Evolutionary conservation across 257 asterid species (phyloP).

Genomic region (Capsicum baccatum): DNA sequence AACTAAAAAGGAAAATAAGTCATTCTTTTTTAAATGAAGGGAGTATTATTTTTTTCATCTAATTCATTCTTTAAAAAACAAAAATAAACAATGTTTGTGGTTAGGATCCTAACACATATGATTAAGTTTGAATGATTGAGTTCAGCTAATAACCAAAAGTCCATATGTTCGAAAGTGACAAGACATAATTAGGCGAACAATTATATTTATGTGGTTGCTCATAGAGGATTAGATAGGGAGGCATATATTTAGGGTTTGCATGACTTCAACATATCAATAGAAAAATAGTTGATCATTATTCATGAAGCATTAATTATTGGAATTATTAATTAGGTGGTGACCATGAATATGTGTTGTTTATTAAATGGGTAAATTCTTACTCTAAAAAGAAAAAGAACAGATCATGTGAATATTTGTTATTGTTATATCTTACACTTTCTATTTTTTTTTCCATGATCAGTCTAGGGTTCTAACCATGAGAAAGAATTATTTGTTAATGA

Average conservation of each 20-base stretch:
- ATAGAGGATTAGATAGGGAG: background rate
- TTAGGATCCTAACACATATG: background rate
- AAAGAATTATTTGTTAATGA: background rate
- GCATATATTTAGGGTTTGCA: no score
- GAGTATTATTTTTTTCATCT: background rate
- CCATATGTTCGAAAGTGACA: background rate
- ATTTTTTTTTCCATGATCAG: background rate
- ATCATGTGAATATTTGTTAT: background rate
- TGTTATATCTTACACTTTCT: background rate
- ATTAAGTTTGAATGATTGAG: background rate
- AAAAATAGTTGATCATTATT: conserved; percentile 8
- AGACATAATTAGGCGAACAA: background rate
- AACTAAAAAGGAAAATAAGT: no score
- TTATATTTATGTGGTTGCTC: background rate
- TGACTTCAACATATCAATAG: no score
- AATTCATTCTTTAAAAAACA: background rate
- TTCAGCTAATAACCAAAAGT: background rate
- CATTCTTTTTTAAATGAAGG: no score
- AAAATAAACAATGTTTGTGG: background rate
- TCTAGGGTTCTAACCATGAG: background rate
- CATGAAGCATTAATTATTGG: background rate
- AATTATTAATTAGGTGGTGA: background rate
- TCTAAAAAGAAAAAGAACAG: background rate
- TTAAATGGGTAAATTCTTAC: background rate
- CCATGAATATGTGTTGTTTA: conserved; percentile 11